Evolutionary conservation across 805 yeast species (phyloP), one percentile per base, ranked within the genome.

Genomic region (Candida tallmaniae): DNA sequence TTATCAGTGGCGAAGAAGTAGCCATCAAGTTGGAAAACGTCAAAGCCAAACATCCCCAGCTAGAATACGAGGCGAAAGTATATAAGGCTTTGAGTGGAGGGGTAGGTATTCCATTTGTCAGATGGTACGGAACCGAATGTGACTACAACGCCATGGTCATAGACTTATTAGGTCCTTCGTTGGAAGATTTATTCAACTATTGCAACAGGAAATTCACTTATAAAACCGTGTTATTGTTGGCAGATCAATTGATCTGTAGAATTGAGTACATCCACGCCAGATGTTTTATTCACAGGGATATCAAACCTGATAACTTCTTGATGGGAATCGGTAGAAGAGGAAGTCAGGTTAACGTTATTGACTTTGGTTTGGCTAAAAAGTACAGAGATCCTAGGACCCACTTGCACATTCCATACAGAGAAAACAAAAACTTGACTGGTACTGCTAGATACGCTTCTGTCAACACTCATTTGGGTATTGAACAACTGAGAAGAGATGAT

Each of bases 81-180:
- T 90, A 90, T 68, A 87, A 84, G 55, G 89, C 95, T 2, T 67
- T 90, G 35, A 81, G 95, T 45, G 98, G 97, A 23, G 97, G 97
- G 21, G 90, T 90, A 23, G 97, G 98, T 21, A 88, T 90, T 39
- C 97, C 98, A 3, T 89, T 88, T 62, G 88, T 90, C 22, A 78
- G 97, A 58, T 90, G 96, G 59, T 89, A 79, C 58, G 98, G 97
- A 24, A 83, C 94, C 2, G 97, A 90, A 59, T 86, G 95, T 48
- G 97, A 89, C 56, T 90, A 87, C 56, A 86, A 89, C 59, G 96
- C 97, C 25, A 82, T 90, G 89, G 97, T 90, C 26, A 90, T 90
- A 50, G 98, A 90, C 58, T 73, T 90, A 34, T 72, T 90, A 50
- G 98, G 98, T 5, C 97, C 97, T 4, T 83, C 95, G 1, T 70